A percentile compares a stretch with the other conserved stretches of the same genome.
These are phyloP conservation scores for Astraeus odoratus DNA, from an alignment of 768 basidiomycete species.

Conservation along the genomic window DNA sequence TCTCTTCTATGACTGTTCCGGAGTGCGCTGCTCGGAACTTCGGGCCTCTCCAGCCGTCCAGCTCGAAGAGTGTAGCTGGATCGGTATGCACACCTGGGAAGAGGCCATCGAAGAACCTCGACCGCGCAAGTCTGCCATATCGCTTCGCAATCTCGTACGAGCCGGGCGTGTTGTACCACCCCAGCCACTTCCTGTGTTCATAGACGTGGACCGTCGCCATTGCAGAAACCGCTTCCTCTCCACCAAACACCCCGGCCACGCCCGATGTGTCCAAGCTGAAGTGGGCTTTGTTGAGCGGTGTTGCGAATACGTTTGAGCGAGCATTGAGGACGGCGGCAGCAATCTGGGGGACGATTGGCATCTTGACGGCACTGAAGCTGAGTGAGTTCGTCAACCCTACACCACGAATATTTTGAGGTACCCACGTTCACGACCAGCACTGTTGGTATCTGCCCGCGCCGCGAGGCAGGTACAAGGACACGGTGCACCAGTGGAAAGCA, in stretches of 20 bases:
- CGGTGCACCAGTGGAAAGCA: too few relatives aligned
- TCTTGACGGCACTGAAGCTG: not conserved
- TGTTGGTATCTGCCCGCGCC: too few relatives aligned
- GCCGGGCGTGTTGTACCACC: conserved; percentile 31
- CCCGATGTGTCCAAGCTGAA: conserved; percentile 21
- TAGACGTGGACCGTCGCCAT: conserved; percentile 28
- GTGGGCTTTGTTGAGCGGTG: conserved; percentile 6
- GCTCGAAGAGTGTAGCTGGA: conserved; percentile 16
- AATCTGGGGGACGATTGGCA: not conserved
- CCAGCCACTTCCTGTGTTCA: conserved; percentile 19
- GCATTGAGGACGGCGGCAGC: not conserved
- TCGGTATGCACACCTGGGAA: conserved; percentile 19
- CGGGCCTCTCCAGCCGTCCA: conserved; percentile 18
- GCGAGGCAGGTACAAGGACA: too few relatives aligned
- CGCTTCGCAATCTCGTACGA: conserved; percentile 25
- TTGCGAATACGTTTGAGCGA: not conserved
- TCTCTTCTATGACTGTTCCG: conserved; percentile 14
- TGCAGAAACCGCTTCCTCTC: conserved; percentile 27
- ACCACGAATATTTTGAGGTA: not conserved
- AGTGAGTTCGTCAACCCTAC: not conserved
- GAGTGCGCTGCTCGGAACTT: conserved; percentile 13
- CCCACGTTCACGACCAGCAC: not conserved
- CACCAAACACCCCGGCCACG: conserved; percentile 9
- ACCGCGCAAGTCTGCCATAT: conserved; percentile 22
- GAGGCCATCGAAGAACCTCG: conserved; percentile 21